These are phyloP conservation scores for Aleurites moluccanus DNA, from an alignment of 441 rosid genomes.

Conservation along the genomic window DNA sequence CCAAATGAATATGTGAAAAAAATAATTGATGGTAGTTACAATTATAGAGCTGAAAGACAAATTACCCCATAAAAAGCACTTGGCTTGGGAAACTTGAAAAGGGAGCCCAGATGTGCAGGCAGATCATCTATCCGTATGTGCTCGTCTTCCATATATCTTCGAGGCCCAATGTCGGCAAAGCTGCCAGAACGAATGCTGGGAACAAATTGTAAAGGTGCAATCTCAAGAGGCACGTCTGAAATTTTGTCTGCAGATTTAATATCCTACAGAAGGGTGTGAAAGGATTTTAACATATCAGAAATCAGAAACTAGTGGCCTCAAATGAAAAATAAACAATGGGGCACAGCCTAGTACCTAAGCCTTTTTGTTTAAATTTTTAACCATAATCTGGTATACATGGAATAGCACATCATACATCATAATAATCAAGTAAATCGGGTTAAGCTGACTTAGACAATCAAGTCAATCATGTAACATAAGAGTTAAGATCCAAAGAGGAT, in stretches of 20 bases:
- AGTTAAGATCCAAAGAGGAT: neutral
- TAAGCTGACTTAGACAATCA: neutral
- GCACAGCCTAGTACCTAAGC: neutral
- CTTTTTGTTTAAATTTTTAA: neutral
- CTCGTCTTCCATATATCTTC: constrained; percentile 88
- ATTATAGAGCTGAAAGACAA: constrained; percentile 4
- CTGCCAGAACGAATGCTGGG: constrained; percentile 84
- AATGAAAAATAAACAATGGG: neutral
- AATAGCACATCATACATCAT: neutral
- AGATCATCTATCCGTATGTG: constrained; percentile 74
- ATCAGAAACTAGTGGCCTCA: neutral
- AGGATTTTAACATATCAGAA: neutral
- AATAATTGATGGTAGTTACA: neutral
- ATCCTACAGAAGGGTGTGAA: constrained; percentile 41
- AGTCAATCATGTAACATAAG: neutral
- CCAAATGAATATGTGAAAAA: constrained; percentile 10
- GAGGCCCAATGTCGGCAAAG: constrained; percentile 79
- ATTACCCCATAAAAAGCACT: constrained; percentile 94
- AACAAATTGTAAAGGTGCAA: constrained; percentile 42
- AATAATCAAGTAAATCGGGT: neutral
- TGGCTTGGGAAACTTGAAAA: constrained; percentile 41
- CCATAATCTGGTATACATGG: neutral
- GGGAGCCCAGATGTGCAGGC: constrained; percentile 40
- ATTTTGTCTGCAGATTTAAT: constrained; percentile 30
- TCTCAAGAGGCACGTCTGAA: constrained; percentile 37